Evolutionary conservation across 345 rosid genomes (phyloP).

Genomic region (Anastatica hierochuntica): DNA sequence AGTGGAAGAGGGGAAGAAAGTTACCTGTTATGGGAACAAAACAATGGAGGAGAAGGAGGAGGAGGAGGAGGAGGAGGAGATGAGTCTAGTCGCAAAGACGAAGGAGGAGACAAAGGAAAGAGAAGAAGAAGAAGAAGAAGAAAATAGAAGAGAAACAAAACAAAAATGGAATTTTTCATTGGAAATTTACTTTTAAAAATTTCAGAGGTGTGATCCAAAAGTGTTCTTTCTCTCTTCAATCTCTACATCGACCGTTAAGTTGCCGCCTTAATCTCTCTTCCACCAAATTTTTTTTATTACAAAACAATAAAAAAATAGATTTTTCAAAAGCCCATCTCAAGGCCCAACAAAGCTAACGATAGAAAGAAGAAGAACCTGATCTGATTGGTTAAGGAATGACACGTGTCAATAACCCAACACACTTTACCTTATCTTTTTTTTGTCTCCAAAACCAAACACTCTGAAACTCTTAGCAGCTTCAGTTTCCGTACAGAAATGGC

Average conservation of each 20-base stretch:
- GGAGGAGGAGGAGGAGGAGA: no score
- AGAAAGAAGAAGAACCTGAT: conserved; percentile 31
- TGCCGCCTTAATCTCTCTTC: no score
- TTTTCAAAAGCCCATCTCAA: neutral
- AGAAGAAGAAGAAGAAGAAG: neutral
- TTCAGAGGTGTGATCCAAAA: conserved; percentile 17
- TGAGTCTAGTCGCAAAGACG: no score
- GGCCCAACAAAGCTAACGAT: conserved; percentile 7
- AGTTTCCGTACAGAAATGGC: conserved; percentile 40
- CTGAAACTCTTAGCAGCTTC: conserved; percentile 11
- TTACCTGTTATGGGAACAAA: no score
- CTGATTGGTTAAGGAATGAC: conserved; percentile 41
- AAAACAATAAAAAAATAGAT: no score
- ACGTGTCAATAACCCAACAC: conserved; percentile 16
- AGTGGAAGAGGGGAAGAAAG: neutral
- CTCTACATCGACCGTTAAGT: neutral
- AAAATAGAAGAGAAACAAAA: conserved; percentile 2
- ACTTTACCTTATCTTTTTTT: conserved; percentile 16
- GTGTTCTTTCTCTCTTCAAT: conserved; percentile 23
- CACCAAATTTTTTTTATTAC: no score
- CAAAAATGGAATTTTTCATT: conserved; percentile 30
- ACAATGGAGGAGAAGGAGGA: no score
- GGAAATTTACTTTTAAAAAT: conserved; percentile 12
- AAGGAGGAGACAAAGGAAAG: conserved; percentile 7
- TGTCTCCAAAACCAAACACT: conserved; percentile 1